These are phyloP conservation scores for Coelastrella sp. DNA, from an alignment of 139 green algal genomes.

Conservation along the genomic window DNA sequence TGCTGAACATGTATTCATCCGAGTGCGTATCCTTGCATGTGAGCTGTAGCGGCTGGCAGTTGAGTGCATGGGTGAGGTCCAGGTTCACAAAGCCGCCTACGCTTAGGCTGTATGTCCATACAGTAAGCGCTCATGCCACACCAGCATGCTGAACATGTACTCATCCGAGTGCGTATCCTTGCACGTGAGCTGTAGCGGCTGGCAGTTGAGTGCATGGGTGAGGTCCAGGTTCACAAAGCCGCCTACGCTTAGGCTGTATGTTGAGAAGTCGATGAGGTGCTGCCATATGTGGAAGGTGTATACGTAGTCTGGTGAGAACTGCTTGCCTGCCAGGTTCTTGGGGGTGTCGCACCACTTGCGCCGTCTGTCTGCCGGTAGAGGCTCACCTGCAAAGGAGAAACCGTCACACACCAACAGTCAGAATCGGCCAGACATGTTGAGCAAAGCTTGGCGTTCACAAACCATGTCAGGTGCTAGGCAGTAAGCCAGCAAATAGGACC, in stretches of 20 bases:
- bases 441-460: too few relatives aligned
- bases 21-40: slow-evolving; percentile 46
- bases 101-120: slow-evolving; percentile 48
- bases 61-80: slow-evolving; percentile 41
- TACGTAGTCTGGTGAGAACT: slow-evolving; percentile 30
- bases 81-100: slow-evolving; percentile 45
- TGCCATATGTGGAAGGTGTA: slow-evolving; percentile 56
- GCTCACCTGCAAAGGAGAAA: background rate
- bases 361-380: slow-evolving; percentile 35
- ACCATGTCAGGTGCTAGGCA: too few relatives aligned
- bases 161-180: slow-evolving; percentile 42
- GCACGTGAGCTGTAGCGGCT: slow-evolving; percentile 51
- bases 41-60: slow-evolving; percentile 50
- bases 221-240: slow-evolving; percentile 49
- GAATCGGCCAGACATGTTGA: too few relatives aligned
- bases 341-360: slow-evolving; percentile 52
- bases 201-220: slow-evolving; percentile 28
- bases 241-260: slow-evolving; percentile 20
- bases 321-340: slow-evolving; percentile 37
- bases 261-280: slow-evolving; percentile 53
- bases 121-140: slow-evolving; percentile 47
- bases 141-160: slow-evolving; percentile 49
- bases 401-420: too few relatives aligned
- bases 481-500: too few relatives aligned
- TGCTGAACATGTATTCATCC: slow-evolving; percentile 39